phyloP scores from a whole-genome alignment of 495 filamentous ascomycete genomes.

The Annulohypoxylon moriforme region DNA sequence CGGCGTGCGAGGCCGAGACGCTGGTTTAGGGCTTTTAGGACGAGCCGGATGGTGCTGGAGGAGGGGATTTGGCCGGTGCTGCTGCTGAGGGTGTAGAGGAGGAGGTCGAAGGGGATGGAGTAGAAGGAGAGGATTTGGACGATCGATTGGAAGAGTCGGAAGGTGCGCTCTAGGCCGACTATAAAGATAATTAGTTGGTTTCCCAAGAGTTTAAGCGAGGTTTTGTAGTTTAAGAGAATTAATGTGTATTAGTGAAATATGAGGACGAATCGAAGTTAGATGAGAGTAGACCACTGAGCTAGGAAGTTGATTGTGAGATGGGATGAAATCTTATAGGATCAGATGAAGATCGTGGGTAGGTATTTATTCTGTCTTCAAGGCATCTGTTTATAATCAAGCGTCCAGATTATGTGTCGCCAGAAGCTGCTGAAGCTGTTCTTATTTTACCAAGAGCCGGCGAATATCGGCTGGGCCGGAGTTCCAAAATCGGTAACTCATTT shows the following conservation, averaged over 20 bases:
- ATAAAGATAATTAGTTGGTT: conserved; percentile 20
- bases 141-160: conserved; percentile 69
- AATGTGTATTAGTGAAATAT: not conserved
- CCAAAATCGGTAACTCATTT: not conserved
- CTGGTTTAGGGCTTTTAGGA: conserved; percentile 44
- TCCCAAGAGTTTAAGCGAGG: not conserved
- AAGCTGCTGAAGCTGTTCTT: not conserved
- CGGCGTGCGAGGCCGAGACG: conserved; percentile 60
- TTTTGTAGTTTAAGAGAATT: not conserved
- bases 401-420: not conserved
- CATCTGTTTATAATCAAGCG: not conserved
- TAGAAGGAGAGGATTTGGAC: conserved; percentile 61
- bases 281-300: not conserved
- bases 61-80: conserved; percentile 5
- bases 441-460: not conserved
- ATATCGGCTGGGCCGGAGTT: not conserved
- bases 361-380: not conserved
- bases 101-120: conserved; percentile 43
- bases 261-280: not conserved
- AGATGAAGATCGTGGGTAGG: not conserved
- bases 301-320: not conserved
- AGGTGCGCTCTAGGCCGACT: conserved; percentile 71
- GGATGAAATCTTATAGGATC: not conserved
- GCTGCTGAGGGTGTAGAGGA: conserved; percentile 37
- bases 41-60: conserved; percentile 11